phyloP scores from a whole-genome alignment of 345 rosid genomes.

The Syzygium aqueum region DNA sequence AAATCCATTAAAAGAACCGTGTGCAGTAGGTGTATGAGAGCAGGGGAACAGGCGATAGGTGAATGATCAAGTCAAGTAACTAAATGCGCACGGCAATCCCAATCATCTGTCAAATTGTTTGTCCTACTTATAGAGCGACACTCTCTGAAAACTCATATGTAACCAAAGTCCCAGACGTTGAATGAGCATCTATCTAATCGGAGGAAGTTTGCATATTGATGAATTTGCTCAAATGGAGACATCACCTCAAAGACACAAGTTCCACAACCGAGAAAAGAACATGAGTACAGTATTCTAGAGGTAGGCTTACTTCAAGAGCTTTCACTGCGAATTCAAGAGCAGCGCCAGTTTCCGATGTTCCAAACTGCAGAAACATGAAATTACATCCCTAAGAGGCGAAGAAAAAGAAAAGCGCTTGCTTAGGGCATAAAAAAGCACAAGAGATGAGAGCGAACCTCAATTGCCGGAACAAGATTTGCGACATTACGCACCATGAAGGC shows the following conservation, averaged over 20 bases:
- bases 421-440: neutral
- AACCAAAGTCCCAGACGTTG: neutral
- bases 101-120: neutral
- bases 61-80: neutral
- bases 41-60: neutral
- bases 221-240: neutral
- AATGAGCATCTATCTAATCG: neutral
- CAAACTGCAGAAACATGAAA: constrained; percentile 32
- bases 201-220: neutral
- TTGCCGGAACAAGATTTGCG: constrained; percentile 80
- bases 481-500: constrained; percentile 85
- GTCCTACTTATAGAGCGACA: neutral
- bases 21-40: neutral
- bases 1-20: neutral
- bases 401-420: neutral
- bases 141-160: neutral
- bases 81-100: neutral
- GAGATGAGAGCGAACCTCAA: constrained; percentile 33
- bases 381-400: neutral
- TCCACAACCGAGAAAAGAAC: neutral
- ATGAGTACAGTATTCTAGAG: neutral
- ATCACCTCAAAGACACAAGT: neutral
- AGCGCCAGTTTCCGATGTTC: constrained; percentile 87
- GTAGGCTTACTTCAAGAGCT: constrained; percentile 48
- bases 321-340: constrained; percentile 89